Evolutionary conservation across 441 rosid species (phyloP).

Genomic region (Pelargonium fulgidum): DNA sequence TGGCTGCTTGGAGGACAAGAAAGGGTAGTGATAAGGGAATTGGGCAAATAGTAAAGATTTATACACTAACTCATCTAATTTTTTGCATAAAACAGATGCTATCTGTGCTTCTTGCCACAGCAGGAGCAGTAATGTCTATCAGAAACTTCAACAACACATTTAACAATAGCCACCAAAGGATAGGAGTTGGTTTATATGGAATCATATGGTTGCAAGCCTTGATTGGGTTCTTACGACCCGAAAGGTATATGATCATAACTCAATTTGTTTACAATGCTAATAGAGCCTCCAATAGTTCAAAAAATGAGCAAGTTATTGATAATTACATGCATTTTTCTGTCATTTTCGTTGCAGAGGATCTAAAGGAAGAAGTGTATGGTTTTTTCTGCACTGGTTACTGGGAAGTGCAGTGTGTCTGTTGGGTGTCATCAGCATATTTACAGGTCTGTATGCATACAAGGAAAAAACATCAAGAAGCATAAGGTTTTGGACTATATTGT

Average conservation of each 20-base stretch:
- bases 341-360: conserved; percentile 39
- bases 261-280: too few species aligned
- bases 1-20: conserved; percentile 39
- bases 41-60: too few species aligned
- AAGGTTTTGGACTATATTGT: conserved; percentile 46
- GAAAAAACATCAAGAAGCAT: conserved; percentile 53
- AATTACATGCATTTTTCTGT: too few species aligned
- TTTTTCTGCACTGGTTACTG: conserved; percentile 54
- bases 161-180: conserved; percentile 61
- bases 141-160: conserved; percentile 68
- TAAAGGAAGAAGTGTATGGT: conserved; percentile 55
- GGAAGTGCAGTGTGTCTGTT: conserved; percentile 52
- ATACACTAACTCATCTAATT: background rate
- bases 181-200: conserved; percentile 54
- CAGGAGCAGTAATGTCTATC: conserved; percentile 59
- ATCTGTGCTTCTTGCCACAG: conserved; percentile 47
- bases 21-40: conserved; percentile 18
- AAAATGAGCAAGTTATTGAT: too few species aligned
- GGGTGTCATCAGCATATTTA: conserved; percentile 57
- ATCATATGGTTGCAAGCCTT: conserved; percentile 68
- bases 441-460: conserved; percentile 58
- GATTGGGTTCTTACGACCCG: conserved; percentile 50
- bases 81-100: conserved; percentile 34
- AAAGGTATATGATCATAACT: conserved; percentile 35
- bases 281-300: too few species aligned